Evolutionary conservation across 2,329 filamentous ascomycete genomes (phyloP), one percentile per base, ranked within the genome.

Genomic region (Penicillium sp.): DNA sequence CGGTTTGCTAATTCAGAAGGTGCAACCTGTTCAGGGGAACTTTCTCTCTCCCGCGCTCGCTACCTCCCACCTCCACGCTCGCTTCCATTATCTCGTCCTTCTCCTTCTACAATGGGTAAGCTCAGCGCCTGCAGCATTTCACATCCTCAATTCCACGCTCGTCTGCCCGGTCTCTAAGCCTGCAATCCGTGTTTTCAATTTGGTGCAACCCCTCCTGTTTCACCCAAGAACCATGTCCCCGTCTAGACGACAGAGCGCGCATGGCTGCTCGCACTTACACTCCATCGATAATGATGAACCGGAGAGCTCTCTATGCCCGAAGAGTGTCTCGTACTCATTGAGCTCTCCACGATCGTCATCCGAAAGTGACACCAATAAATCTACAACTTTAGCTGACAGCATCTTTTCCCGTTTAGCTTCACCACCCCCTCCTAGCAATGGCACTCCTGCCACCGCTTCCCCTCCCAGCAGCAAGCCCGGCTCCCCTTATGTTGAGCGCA

Each of bases 401-500:
- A 57, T 63, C 58, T 58, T 69, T 58, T 61, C 62, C 58, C 54
- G 63, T 65, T 15, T 70, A 76, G 74, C 75, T 72, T 73, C 75
- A 56, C 70, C 75, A 58, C 62, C 74, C 61, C 56, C 72, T 64
- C 59, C 71, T 65, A 68, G 70, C 65, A 75, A 68, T 69, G 70
- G 70, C 66, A 73, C 69, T 53, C 67, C 73, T 66, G 69, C 73
- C 56, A 70, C 70, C 56, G 70, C 76, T 48, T 79, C 80, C 44
- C 73, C 75, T 23, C 75, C 78, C 56, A 76, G 73, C 70, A 85
- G 83, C 75, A 84, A 84, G 73, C 78, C 81, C 56, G 75, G 82
- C 35, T 83, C 85, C 66, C 85, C 85, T 62, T 81, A 82, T 70
- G 84, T 85, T 68, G 84, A 87, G 70, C 83, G 83, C 73, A 85